A percentile compares a stretch with the other conserved stretches of the same genome.
phyloP scores from a whole-genome alignment of 495 filamentous ascomycete species.

The Geopyxis carbonaria region DNA sequence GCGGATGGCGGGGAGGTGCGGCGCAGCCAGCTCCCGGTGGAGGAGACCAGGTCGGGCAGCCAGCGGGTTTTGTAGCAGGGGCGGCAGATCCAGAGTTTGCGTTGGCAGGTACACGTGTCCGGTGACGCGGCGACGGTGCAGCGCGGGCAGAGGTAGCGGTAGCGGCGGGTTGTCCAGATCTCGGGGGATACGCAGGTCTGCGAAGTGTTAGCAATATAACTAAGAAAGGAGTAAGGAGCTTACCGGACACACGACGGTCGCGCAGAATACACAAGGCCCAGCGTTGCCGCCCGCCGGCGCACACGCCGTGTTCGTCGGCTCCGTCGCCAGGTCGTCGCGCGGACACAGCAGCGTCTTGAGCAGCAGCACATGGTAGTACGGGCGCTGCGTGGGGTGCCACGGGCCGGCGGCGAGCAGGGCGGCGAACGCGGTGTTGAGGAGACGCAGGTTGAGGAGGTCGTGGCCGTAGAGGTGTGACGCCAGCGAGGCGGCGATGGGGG shows the following conservation, averaged over 20 bases:
- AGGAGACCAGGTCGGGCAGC: conserved; percentile 3
- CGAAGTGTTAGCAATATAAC: background rate
- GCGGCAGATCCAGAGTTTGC: background rate
- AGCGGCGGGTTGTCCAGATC: conserved; percentile 2
- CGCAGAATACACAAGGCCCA: conserved; percentile 4
- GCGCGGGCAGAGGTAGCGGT: conserved; percentile 5
- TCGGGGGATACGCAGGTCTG: conserved; percentile 6
- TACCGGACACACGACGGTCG: conserved; percentile 1
- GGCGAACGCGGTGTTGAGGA: conserved; percentile 1
- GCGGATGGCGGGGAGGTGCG: background rate
- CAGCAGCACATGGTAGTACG: conserved; percentile 1
- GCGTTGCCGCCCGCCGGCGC: conserved; percentile 1
- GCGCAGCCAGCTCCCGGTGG: background rate
- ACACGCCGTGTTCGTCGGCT: background rate
- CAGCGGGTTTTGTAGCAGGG: conserved; percentile 2
- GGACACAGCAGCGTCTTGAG: conserved; percentile 1
- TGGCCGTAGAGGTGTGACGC: conserved; percentile 3
- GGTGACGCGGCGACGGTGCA: background rate
- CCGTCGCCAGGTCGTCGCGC: background rate
- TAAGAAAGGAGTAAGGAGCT: background rate
- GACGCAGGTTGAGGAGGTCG: conserved; percentile 1
- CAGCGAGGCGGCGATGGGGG: background rate
- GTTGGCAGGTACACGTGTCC: background rate
- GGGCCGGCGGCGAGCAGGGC: background rate
- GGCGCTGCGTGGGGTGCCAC: background rate